Evolutionary conservation across 225 moss, liverwort and hornwort genomes (phyloP), one percentile per base, ranked within the genome.

Genomic region (Climacium dendroides): DNA sequence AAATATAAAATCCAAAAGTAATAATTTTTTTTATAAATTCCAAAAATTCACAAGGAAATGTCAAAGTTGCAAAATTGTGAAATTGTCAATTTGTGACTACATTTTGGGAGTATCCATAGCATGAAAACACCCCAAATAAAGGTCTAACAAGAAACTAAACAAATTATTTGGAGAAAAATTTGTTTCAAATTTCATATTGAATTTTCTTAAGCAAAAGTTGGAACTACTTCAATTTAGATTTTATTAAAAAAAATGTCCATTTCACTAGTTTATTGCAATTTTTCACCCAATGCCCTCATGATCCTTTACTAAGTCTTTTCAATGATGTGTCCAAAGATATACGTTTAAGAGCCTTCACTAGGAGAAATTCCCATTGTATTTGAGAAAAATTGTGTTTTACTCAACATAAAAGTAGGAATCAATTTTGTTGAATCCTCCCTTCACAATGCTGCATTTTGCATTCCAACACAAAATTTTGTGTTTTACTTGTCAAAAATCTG

Each of bases 41-140:
- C 4, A n/a, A 30, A 19, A 48, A 74, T 74, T 48, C 30, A 10
- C 30, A 74, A 30, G 1, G 7, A 11, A 29, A 11, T 19, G 19
- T 48, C 30, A 48, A 74, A 48, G 6, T 71, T 71, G 45, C 16
- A 71, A 28, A 70, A 47, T 30, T 30, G 2, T 4, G 0, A 47
- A 30, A 47, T 47, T 19, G 19, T 11, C 5, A 74, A 48, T 48
- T 30, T 74, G 7, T 30, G 0, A 19, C 0, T 48, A 0, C 30
- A 47, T 30, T 48, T 37, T 30, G 30, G 4, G 3, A 29, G 7
- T 74, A 73, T 0, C 0, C 4, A 1, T 30, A 48, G 30, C 2
- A 11, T 18, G 1, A 30, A 48, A 32, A 12, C 0, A 19, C 0
- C 4, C 19, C 1, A 48, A 0, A 32, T 12, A 13, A 52, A 34